These are phyloP conservation scores for Pleurotus platypus DNA, from an alignment of 768 basidiomycete species.

Conservation along the genomic window DNA sequence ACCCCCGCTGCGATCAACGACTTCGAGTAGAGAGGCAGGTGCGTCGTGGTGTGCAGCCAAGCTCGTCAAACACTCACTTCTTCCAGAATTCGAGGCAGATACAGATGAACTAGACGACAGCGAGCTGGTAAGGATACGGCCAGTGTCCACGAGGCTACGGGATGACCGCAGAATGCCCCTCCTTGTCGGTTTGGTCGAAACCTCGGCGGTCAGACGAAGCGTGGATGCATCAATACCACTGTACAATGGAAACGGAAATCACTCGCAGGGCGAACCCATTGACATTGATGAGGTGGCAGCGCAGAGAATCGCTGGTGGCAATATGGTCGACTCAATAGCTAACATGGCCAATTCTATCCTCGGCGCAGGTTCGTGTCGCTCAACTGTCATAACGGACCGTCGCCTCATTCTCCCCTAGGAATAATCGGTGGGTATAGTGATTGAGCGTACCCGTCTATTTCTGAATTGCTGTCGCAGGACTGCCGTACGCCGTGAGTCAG, in stretches of 20 bases:
- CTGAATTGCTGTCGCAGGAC: conserved; percentile 40
- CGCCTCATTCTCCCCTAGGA: conserved; percentile 18
- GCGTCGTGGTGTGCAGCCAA: conserved; percentile 30
- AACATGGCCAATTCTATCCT: conserved; percentile 97
- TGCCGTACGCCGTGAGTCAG: conserved; percentile 92
- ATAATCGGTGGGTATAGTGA: conserved; percentile 56
- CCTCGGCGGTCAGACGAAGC: conserved; percentile 54
- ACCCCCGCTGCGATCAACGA: conserved; percentile 68
- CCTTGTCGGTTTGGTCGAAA: conserved; percentile 75
- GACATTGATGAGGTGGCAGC: conserved; percentile 73
- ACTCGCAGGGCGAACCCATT: conserved; percentile 29
- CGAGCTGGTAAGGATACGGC: conserved; percentile 20
- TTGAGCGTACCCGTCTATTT: conserved; percentile 10
- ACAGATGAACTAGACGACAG: conserved; percentile 74
- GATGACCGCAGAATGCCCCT: conserved; percentile 65
- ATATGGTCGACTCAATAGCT: conserved; percentile 74
- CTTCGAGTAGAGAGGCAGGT: conserved; percentile 80
- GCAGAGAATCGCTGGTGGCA: conserved; percentile 66
- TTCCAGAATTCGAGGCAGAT: conserved; percentile 79
- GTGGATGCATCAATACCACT: conserved; percentile 54
- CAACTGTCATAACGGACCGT: conserved; percentile 12
- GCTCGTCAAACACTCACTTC: conserved; percentile 11
- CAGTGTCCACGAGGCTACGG: conserved; percentile 31
- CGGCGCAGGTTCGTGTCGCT: conserved; percentile 65
- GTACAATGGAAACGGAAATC: conserved; percentile 28